Evolutionary conservation across 1,284 basidiomycete genomes (phyloP).

Genomic region (Marasmius oreades): DNA sequence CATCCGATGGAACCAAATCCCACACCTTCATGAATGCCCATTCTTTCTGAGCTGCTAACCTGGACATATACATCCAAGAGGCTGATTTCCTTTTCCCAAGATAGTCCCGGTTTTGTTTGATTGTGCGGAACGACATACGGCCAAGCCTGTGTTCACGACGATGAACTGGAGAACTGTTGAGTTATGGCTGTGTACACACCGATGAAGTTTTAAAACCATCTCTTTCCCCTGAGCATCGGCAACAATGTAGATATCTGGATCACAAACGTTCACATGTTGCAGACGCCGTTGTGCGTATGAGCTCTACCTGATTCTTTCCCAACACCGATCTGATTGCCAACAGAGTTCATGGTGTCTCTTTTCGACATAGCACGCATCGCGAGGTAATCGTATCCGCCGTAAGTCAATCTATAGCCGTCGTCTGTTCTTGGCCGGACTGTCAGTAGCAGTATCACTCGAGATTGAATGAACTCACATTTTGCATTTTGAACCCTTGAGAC

Average conservation of each 20-base stretch:
- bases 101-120: slow-evolving; percentile 98
- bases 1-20: not conserved
- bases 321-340: slow-evolving; percentile 97
- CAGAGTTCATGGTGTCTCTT: slow-evolving; percentile 80
- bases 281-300: no score
- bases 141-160: slow-evolving; percentile 65
- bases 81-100: slow-evolving; percentile 93
- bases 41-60: slow-evolving; percentile 94
- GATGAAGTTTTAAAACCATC: slow-evolving; percentile 90
- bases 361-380: slow-evolving; percentile 93
- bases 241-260: slow-evolving; percentile 88
- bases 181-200: slow-evolving; percentile 41
- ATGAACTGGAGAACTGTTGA: not conserved
- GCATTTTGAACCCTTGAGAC: slow-evolving; percentile 89
- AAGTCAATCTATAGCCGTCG: slow-evolving; percentile 95
- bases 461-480: slow-evolving; percentile 58
- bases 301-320: slow-evolving; percentile 90
- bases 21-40: slow-evolving; percentile 96
- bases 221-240: slow-evolving; percentile 80
- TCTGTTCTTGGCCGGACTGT: slow-evolving; percentile 56
- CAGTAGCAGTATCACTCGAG: slow-evolving; percentile 1
- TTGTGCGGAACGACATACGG: slow-evolving; percentile 92
- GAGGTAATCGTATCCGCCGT: slow-evolving; percentile 96
- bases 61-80: slow-evolving; percentile 99
- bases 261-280: no score